A percentile compares a stretch with the other conserved stretches of the same genome.
phyloP scores from a whole-genome alignment of 257 asterid species.

The Mitragyna speciosa region DNA sequence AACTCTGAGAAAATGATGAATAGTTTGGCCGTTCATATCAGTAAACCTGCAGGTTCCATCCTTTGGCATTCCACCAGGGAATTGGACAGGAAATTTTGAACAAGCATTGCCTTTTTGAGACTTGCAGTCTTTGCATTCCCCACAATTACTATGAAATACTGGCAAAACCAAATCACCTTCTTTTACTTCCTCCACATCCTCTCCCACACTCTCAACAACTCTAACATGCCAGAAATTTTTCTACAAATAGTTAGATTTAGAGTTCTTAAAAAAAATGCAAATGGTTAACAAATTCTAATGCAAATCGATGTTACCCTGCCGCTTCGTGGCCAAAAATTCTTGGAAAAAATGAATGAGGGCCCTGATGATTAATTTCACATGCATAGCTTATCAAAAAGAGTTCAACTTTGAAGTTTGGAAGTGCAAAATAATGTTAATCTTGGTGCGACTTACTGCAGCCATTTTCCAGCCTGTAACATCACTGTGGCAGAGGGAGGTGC shows the following conservation, averaged over 20 bases:
- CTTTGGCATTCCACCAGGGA: slow-evolving; percentile 38
- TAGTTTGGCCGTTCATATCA: slow-evolving; percentile 24
- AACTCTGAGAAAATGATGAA: slow-evolving; percentile 32
- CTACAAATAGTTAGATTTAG: too few species aligned
- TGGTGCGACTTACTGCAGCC: slow-evolving; percentile 23
- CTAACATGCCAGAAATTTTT: slow-evolving; percentile 13
- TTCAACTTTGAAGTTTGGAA: too few species aligned
- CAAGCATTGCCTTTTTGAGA: slow-evolving; percentile 31
- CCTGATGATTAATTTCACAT: slow-evolving; percentile 23
- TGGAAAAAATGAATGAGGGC: slow-evolving; percentile 30
- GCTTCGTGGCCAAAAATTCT: slow-evolving; percentile 52
- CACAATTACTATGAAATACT: slow-evolving; percentile 37
- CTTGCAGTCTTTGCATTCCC: slow-evolving; percentile 43
- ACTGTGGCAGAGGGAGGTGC: slow-evolving; percentile 46
- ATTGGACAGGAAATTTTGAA: slow-evolving; percentile 29
- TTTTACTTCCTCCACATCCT: slow-evolving; percentile 43
- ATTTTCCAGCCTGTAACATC: slow-evolving; percentile 46
- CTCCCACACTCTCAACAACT: slow-evolving; percentile 48
- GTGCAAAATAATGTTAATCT: not conserved
- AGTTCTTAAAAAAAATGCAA: too few species aligned
- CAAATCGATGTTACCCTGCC: slow-evolving; percentile 30
- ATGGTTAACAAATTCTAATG: not conserved
- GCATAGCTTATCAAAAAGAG: not conserved
- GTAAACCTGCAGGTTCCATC: slow-evolving; percentile 39
- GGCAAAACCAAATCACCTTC: slow-evolving; percentile 42